A percentile compares a stretch with the other conserved stretches of the same genome.
Conservation (phyloP, 768 basidiomycete species). For the Rhodotorula paludigena region DNA sequence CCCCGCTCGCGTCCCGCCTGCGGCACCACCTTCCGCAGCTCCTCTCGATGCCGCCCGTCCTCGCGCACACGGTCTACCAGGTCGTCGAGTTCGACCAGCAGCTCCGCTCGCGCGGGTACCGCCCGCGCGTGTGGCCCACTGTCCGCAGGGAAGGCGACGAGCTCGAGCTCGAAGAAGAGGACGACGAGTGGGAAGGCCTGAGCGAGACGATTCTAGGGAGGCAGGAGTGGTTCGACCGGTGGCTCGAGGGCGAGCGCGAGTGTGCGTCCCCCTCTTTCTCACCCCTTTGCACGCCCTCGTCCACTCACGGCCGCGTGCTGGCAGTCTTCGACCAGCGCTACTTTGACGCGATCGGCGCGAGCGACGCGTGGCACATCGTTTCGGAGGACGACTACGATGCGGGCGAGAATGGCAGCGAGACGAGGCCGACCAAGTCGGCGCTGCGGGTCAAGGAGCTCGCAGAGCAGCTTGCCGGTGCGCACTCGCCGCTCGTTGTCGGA, state of each 20-base stretch:
- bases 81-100: constrained; percentile 79
- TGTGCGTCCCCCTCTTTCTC: constrained; percentile 57
- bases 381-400: constrained; percentile 59
- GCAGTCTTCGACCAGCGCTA: constrained; percentile 84
- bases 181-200: constrained; percentile 63
- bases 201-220: constrained; percentile 75
- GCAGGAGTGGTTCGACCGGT: constrained; percentile 82
- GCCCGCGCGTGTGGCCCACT: constrained; percentile 48
- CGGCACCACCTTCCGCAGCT: constrained; percentile 67
- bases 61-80: constrained; percentile 95
- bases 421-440: constrained; percentile 72
- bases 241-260: constrained; percentile 81
- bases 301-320: neutral
- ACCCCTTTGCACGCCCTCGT: no score
- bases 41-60: constrained; percentile 63
- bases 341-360: constrained; percentile 68
- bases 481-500: no score
- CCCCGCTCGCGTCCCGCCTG: constrained; percentile 70
- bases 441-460: constrained; percentile 75
- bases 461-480: constrained; percentile 85
- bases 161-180: neutral
- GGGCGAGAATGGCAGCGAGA: constrained; percentile 46
- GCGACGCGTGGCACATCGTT: constrained; percentile 79
- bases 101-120: constrained; percentile 65
- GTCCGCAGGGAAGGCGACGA: constrained; percentile 36